Conservation (phyloP, 2,329 filamentous ascomycete species). For the Claviceps sp. region DNA sequence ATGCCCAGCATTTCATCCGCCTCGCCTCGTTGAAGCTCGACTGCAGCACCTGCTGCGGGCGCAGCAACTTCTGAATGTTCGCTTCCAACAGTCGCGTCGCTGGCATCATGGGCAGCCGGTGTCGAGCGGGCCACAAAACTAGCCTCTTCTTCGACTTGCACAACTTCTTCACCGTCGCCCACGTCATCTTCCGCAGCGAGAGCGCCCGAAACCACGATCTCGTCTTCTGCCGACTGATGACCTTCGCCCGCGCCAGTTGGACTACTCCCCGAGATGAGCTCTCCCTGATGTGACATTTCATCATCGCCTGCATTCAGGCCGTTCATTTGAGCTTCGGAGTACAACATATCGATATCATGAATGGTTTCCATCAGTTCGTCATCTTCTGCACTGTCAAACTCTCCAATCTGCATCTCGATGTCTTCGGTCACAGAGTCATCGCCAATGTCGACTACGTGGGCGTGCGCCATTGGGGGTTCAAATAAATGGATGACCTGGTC, state of each 20-base stretch:
- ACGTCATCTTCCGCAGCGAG: conserved; percentile 10
- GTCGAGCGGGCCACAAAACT: conserved; percentile 5
- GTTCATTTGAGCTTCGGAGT: background rate
- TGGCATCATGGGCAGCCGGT: background rate
- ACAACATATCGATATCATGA: conserved; percentile 10
- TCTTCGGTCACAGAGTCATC: conserved; percentile 1
- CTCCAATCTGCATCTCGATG: conserved; percentile 8
- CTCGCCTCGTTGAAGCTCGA: background rate
- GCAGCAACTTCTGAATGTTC: background rate
- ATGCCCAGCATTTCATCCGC: conserved; percentile 1
- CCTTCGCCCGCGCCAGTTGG: background rate
- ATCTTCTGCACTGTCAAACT: conserved; percentile 11
- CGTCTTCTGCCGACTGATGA: background rate
- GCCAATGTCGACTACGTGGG: background rate
- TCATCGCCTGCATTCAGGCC: background rate
- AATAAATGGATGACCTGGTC: conserved; percentile 28
- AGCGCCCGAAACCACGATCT: conserved; percentile 2
- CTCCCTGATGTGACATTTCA: background rate
- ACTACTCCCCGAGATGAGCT: background rate
- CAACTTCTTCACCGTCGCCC: conserved; percentile 10
- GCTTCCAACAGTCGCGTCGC: background rate
- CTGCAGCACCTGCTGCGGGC: background rate
- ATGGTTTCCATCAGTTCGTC: conserved; percentile 8
- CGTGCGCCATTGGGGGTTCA: conserved; percentile 11
- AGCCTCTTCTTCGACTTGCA: conserved; percentile 6